Evolutionary conservation across 139 green algal genomes (phyloP).

Genomic region (Ostreobium quekettii): DNA sequence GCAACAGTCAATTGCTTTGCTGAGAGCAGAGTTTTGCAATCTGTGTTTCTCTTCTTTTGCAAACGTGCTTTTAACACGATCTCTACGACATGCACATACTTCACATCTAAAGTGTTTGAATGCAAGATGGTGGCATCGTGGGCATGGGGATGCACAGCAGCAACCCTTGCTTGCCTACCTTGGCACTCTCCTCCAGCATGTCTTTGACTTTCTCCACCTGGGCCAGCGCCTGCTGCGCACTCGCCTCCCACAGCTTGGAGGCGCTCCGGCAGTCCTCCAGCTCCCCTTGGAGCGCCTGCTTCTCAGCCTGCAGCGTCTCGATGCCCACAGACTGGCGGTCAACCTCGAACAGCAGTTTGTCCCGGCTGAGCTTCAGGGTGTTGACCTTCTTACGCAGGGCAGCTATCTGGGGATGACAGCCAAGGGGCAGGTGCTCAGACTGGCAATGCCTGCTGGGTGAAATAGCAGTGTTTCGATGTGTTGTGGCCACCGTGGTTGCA

Average conservation of each 20-base stretch:
- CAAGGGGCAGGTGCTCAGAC: not conserved
- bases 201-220: slow-evolving; percentile 15
- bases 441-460: too few relatives aligned
- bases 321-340: slow-evolving; percentile 14
- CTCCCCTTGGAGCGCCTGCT: not conserved
- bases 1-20: not conserved
- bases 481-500: not conserved
- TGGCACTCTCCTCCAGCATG: slow-evolving; percentile 17
- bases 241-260: not conserved
- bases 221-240: not conserved
- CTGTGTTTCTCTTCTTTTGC: not conserved
- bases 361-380: slow-evolving; percentile 6
- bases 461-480: too few relatives aligned
- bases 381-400: not conserved
- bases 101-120: too few relatives aligned
- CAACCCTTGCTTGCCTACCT: not conserved
- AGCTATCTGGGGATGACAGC: not conserved
- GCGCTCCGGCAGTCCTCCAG: not conserved
- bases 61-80: not conserved
- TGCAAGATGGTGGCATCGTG: not conserved
- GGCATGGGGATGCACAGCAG: not conserved
- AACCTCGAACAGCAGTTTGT: slow-evolving; percentile 21
- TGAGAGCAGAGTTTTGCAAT: not conserved
- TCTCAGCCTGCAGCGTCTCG: not conserved
- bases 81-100: not conserved